These are phyloP conservation scores for Pichia sp. DNA, from an alignment of 1,139 yeast genomes.

Conservation along the genomic window DNA sequence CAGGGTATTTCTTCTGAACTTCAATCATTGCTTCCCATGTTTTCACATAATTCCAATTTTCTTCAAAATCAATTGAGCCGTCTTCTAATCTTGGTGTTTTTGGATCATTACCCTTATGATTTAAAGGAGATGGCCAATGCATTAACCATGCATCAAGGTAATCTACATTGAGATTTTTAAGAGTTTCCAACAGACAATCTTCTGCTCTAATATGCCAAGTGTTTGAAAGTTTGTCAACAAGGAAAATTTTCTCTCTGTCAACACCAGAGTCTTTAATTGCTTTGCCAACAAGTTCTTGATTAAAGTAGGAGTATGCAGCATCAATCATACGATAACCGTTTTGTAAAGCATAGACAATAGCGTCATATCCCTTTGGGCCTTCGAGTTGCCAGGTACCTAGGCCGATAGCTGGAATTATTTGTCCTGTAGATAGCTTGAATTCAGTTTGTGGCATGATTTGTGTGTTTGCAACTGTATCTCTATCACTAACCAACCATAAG, in stretches of 20 bases:
- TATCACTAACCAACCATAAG: too few species aligned
- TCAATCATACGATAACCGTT: constrained; percentile 74
- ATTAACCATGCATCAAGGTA: constrained; percentile 42
- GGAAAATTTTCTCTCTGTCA: constrained; percentile 51
- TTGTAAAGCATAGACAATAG: constrained; percentile 52
- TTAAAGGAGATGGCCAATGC: constrained; percentile 39
- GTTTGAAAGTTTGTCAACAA: constrained; percentile 30
- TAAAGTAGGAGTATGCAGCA: constrained; percentile 60
- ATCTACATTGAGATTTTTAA: constrained; percentile 33
- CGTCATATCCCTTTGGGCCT: constrained; percentile 45
- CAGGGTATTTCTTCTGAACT: constrained; percentile 30
- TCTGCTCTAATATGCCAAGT: constrained; percentile 16
- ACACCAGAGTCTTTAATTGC: constrained; percentile 44
- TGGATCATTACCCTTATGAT: constrained; percentile 20
- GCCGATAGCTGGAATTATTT: constrained; percentile 60
- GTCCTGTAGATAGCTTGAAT: constrained; percentile 36
- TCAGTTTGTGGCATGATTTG: too few species aligned
- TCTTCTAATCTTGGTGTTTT: constrained; percentile 16
- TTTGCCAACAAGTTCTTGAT: constrained; percentile 60
- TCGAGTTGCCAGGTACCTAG: constrained; percentile 46
- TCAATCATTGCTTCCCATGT: constrained; percentile 44
- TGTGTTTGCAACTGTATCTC: too few species aligned
- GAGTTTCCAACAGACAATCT: constrained; percentile 23
- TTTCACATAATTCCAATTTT: constrained; percentile 27
- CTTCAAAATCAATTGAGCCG: constrained; percentile 22